Evolutionary conservation across 2,329 filamentous ascomycete species (phyloP), one percentile per base, ranked within the genome.

Genomic region (Trichoderma polysporum): DNA sequence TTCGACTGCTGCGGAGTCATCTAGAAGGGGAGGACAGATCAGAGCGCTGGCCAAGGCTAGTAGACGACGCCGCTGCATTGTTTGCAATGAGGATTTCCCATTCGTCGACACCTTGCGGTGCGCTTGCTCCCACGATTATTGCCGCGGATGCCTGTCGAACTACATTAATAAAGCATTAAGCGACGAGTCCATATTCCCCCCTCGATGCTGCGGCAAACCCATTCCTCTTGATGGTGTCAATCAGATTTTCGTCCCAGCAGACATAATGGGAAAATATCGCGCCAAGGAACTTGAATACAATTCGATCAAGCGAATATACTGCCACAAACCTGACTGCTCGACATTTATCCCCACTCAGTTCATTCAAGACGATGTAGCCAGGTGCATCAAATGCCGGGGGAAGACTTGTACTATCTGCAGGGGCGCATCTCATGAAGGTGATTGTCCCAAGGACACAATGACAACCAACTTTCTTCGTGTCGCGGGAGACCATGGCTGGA

Each of bases 401-500:
- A 71, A 41, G 0, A 89, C 86, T 0, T 89, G 86, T 68, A 73
- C 68, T 0, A 72, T 72, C 0, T 89, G 86, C 77, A 88, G 87
- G 68, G 70, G 61, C 0, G 66, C 64, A 0, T 68, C 73, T 0
- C 86, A 89, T 62, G n/a, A 27, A 0, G 81, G 78, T 0, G 80
- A 83, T 25, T 89, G 86, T 68, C 80, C 81, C 0, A 54, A 80
- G 0, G 83, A 88, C 52, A 67, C 70, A 0, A 72, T 70, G 0
- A 68, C 81, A 0, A 74, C 82, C 52, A 69, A 78, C 25, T 56
- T 86, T 0, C 68, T 86, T 0, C 54, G 72, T 0, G 57, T 82
- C 17, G 89, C 89, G 5, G 87, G 88, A 70, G 82, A 88, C 25
- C 82, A 88, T 63, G 90, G 90, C 22, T 94, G 90, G 89, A 89